Conservation (phyloP, 2,329 filamentous ascomycete genomes). For the Diaporthe australafricana region DNA sequence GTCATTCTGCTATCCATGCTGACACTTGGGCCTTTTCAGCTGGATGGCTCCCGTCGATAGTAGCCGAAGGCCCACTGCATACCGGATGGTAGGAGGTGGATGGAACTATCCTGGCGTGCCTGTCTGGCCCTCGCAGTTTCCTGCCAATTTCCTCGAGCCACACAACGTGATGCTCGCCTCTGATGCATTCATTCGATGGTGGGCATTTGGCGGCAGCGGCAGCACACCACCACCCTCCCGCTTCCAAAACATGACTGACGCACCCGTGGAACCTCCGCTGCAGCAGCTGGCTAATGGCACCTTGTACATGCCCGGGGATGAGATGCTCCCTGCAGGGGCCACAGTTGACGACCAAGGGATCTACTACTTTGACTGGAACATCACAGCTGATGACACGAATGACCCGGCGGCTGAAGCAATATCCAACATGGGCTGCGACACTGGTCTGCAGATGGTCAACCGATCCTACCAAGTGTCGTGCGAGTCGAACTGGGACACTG, state of each 20-base stretch:
- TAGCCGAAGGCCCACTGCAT: not conserved
- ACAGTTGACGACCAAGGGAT: not conserved
- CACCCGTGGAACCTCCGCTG: not conserved
- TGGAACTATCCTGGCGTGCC: conserved; percentile 14
- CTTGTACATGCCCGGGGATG: not conserved
- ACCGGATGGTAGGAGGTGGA: not conserved
- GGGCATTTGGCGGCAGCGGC: not conserved
- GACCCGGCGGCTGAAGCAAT: not conserved
- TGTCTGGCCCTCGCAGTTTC: not conserved
- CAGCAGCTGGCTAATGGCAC: not conserved
- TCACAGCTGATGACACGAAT: no score
- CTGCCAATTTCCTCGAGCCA: not conserved
- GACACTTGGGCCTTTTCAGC: not conserved
- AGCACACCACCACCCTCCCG: not conserved
- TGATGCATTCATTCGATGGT: not conserved
- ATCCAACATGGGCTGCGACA: not conserved
- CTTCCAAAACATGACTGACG: not conserved
- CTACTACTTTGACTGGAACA: not conserved
- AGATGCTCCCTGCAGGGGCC: not conserved
- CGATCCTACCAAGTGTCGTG: not conserved
- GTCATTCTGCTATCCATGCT: not conserved
- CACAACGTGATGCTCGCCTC: not conserved
- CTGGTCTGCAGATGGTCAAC: not conserved
- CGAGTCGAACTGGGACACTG: not conserved
- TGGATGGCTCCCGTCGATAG: not conserved